Evolutionary conservation across 352 stramenopile genomes (phyloP).

Genomic region (Globisporangium radiosum): DNA sequence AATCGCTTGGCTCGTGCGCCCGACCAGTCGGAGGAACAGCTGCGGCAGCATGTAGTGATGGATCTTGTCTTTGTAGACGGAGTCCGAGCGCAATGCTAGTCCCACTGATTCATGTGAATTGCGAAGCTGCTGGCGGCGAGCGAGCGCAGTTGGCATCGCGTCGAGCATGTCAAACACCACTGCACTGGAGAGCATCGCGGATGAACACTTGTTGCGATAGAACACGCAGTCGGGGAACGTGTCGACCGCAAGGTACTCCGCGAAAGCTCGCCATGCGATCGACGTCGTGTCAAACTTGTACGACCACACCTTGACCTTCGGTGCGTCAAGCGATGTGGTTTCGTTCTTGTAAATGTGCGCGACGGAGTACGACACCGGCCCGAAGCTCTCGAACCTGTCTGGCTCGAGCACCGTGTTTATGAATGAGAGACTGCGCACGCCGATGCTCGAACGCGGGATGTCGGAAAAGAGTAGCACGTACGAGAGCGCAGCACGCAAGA

Average conservation of each 20-base stretch:
- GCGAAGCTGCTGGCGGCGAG: background rate
- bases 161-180: conserved; percentile 2
- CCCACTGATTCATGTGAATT: background rate
- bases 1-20: conserved; percentile 3
- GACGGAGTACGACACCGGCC: conserved; percentile 4
- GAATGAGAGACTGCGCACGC: background rate
- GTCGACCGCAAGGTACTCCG: background rate
- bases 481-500: conserved; percentile 3
- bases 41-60: conserved; percentile 8
- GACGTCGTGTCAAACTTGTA: conserved; percentile 14
- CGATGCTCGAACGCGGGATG: background rate
- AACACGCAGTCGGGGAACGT: conserved; percentile 7
- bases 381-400: background rate
- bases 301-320: conserved; percentile 3
- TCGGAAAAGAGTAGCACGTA: conserved; percentile 7
- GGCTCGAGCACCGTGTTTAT: background rate
- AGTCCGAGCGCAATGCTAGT: background rate
- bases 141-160: background rate
- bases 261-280: conserved; percentile 5
- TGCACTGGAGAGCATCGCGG: background rate
- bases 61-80: conserved; percentile 1
- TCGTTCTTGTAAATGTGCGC: background rate
- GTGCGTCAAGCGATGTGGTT: background rate
- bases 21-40: conserved; percentile 1
- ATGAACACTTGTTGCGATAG: conserved; percentile 3